Evolutionary conservation across 768 basidiomycete species (phyloP).

Genomic region (Boletales sp.): DNA sequence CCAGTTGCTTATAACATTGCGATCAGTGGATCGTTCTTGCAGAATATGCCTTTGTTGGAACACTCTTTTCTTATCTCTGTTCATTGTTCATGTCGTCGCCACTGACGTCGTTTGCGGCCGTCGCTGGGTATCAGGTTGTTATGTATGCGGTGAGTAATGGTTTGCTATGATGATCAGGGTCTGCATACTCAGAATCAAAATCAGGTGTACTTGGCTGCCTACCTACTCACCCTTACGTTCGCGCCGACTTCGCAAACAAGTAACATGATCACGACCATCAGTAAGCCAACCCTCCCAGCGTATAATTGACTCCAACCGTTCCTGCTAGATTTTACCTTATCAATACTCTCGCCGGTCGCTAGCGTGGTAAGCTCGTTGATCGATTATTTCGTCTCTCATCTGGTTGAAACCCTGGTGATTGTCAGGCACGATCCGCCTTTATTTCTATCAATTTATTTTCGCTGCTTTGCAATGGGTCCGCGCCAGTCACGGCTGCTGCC

Average conservation of each 20-base stretch:
- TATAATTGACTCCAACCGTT: background rate
- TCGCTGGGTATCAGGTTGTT: slow-evolving; percentile 70
- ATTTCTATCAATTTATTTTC: slow-evolving; percentile 80
- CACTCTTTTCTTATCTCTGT: slow-evolving; percentile 65
- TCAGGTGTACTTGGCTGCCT: slow-evolving; percentile 62
- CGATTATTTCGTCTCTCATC: background rate
- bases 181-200: no score
- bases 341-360: slow-evolving; percentile 64
- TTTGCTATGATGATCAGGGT: no score
- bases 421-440: slow-evolving; percentile 56
- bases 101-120: slow-evolving; percentile 67
- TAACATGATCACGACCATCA: slow-evolving; percentile 56
- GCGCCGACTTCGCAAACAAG: slow-evolving; percentile 55
- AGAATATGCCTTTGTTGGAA: slow-evolving; percentile 64
- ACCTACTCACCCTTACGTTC: slow-evolving; percentile 72
- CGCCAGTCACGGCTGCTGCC: slow-evolving; percentile 42
- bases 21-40: slow-evolving; percentile 67
- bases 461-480: slow-evolving; percentile 60
- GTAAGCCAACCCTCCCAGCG: slow-evolving; percentile 25
- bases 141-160: slow-evolving; percentile 58
- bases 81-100: slow-evolving; percentile 61
- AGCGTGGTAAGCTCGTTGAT: slow-evolving; percentile 49
- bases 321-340: slow-evolving; percentile 57
- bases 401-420: slow-evolving; percentile 20
- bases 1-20: background rate